Percentiles rank a stretch among this genome's conserved stretches.
Evolutionary conservation across 805 yeast species (phyloP).

Genomic region (Helenozyma rhizophorensis): DNA sequence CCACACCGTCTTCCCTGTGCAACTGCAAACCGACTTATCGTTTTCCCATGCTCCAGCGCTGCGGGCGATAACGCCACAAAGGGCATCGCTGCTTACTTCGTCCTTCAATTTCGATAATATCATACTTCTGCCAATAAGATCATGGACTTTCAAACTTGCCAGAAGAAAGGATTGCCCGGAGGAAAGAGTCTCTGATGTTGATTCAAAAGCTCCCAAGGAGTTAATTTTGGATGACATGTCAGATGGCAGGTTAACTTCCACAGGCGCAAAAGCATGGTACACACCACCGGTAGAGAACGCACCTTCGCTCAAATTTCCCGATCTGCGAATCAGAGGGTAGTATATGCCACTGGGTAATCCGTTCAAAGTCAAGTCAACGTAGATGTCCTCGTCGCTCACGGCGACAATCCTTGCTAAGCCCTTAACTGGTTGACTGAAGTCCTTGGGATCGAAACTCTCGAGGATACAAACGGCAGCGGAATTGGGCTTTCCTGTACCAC

Average conservation of each 20-base stretch:
- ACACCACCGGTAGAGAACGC: constrained; percentile 60
- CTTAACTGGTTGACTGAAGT: constrained; percentile 56
- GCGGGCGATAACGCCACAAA: constrained; percentile 89
- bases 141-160: constrained; percentile 46
- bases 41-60: constrained; percentile 98
- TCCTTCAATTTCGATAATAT: constrained; percentile 41
- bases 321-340: constrained; percentile 60
- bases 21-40: constrained; percentile 86
- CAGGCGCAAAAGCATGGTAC: constrained; percentile 41
- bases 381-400: constrained; percentile 46
- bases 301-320: constrained; percentile 76
- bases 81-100: constrained; percentile 38
- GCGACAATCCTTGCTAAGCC: constrained; percentile 86
- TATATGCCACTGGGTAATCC: constrained; percentile 67
- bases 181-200: constrained; percentile 10
- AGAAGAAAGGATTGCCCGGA: constrained; percentile 37
- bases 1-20: constrained; percentile 96
- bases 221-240: constrained; percentile 23
- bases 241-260: constrained; percentile 27
- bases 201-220: constrained; percentile 31
- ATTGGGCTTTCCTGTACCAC: constrained; percentile 86
- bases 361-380: constrained; percentile 75
- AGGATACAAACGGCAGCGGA: constrained; percentile 88
- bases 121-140: constrained; percentile 68
- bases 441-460: constrained; percentile 59